Evolutionary conservation across 192 early-diverging fungal genomes (phyloP).

Genomic region (Coemansia sp.): DNA sequence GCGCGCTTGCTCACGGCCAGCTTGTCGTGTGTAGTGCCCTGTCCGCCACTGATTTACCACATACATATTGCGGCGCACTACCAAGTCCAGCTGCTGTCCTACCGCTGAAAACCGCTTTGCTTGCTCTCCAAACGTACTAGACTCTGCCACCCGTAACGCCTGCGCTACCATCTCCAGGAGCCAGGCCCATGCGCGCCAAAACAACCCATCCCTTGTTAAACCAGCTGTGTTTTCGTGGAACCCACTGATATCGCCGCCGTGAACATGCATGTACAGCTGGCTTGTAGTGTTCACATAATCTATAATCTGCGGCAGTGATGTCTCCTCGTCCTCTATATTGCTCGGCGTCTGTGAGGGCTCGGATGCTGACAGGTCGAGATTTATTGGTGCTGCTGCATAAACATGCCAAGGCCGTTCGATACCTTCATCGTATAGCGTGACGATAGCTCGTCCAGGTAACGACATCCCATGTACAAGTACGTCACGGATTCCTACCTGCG

Average conservation of each 20-base stretch:
- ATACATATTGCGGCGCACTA: constrained; percentile 81
- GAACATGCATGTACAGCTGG: constrained; percentile 22
- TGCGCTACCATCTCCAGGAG: constrained; percentile 57
- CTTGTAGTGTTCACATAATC: constrained; percentile 30
- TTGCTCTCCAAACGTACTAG: constrained; percentile 57
- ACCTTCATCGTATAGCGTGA: constrained; percentile 45
- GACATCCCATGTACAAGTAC: constrained; percentile 17
- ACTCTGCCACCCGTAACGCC: constrained; percentile 60
- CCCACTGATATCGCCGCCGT: constrained; percentile 4
- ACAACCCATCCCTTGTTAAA: not conserved
- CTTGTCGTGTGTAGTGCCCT: constrained; percentile 58
- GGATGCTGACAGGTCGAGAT: constrained; percentile 31
- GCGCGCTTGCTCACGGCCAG: constrained; percentile 25
- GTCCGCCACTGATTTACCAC: constrained; percentile 83
- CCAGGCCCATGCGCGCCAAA: constrained; percentile 36
- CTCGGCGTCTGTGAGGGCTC: not conserved
- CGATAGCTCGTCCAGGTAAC: constrained; percentile 23
- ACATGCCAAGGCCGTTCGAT: constrained; percentile 38
- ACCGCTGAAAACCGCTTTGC: constrained; percentile 69
- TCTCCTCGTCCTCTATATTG: not conserved
- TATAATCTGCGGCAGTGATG: constrained; percentile 24
- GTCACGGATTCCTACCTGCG: constrained; percentile 42
- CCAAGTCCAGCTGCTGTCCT: constrained; percentile 84
- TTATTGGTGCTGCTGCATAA: constrained; percentile 43
- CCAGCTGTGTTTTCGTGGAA: not conserved